Evolutionary conservation across 176 grass and related monocot species (phyloP), one percentile per base, ranked within the genome.

Genomic region (Oryza longistaminata): DNA sequence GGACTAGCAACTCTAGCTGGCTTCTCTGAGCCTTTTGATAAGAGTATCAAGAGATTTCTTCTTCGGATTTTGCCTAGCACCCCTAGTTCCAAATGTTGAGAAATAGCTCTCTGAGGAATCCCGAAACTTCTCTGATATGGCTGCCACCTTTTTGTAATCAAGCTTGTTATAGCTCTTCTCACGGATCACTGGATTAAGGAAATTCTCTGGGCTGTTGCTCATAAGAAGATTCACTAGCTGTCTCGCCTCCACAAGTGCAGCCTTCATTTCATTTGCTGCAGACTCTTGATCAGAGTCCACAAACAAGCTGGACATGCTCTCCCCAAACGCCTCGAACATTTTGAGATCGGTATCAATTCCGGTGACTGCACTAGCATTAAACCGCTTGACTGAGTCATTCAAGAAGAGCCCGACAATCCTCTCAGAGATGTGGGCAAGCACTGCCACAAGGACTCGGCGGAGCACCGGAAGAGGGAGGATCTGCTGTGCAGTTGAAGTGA

Each of bases 61-160:
- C 87, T 96, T 96, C 44, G 91, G 89, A 10, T 94, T 99, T 68
- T 95, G 89, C 86, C 88, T 90, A 7, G 71, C 75, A 73, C 89
- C 86, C 76, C 97, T 99, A 50, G 93, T 88, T 71, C 96, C 93
- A 1, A 99, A 99, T 53, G 90, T 89, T 21, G 90, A 73, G 64
- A 99, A 99, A 75, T 96, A 95, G 53, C 97, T 86, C 83, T 99
- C 97, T 16, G 97, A 96, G 29, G 93, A 73, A 92, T 99, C 97
- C 76, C 93, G 94, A 66, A 99, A 99, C 75, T 99, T 99, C 91
- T 99, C 91, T 0, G 86, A 96, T 84, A 99, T 92, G 19, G 83
- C 64, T 31, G 82, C 84, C 21, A 99, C 90, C 68, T 99, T 99
- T 88, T 92, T 99, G 68, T 96, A 52, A 93, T 99, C 97, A 43